These are phyloP conservation scores for Echria macrotheca DNA, from an alignment of 495 filamentous ascomycete species.

Conservation along the genomic window DNA sequence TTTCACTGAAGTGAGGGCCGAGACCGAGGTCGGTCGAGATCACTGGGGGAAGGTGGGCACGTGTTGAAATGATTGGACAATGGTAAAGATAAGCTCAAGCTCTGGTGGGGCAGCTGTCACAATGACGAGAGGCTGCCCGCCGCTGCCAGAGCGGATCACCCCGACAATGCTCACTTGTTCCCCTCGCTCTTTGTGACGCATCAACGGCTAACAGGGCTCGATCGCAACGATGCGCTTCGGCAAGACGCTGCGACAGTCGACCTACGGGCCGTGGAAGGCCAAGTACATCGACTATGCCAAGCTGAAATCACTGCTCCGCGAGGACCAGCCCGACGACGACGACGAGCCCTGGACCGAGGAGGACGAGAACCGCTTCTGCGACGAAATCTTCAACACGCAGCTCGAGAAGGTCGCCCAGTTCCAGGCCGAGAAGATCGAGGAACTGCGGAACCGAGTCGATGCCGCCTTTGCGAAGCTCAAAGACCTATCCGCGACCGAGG, in stretches of 20 bases:
- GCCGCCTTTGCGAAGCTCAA: conserved; percentile 56
- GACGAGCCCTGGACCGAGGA: conserved; percentile 78
- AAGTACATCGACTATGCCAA: conserved; percentile 94
- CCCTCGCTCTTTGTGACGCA: neutral
- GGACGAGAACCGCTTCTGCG: conserved; percentile 91
- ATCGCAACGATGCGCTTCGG: conserved; percentile 76
- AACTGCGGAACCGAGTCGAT: conserved; percentile 63
- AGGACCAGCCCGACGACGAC: conserved; percentile 57
- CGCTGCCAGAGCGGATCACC: neutral
- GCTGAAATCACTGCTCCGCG: conserved; percentile 81
- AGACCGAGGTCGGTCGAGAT: too few species aligned
- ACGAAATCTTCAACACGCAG: conserved; percentile 89
- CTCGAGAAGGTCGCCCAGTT: conserved; percentile 93
- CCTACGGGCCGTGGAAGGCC: conserved; percentile 84
- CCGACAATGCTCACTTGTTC: neutral
- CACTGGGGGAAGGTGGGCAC: conserved; percentile 10
- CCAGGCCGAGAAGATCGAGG: conserved; percentile 67
- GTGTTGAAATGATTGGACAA: conserved; percentile 26
- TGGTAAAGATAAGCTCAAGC: conserved; percentile 7
- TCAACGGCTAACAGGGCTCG: neutral
- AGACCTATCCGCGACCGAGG: conserved; percentile 42
- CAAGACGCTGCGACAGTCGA: conserved; percentile 69
- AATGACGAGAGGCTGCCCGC: neutral
- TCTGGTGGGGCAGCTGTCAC: neutral
- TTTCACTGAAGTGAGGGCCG: too few species aligned